phyloP scores from a whole-genome alignment of 2,329 filamentous ascomycete species.

The Colletotrichum musicola region DNA sequence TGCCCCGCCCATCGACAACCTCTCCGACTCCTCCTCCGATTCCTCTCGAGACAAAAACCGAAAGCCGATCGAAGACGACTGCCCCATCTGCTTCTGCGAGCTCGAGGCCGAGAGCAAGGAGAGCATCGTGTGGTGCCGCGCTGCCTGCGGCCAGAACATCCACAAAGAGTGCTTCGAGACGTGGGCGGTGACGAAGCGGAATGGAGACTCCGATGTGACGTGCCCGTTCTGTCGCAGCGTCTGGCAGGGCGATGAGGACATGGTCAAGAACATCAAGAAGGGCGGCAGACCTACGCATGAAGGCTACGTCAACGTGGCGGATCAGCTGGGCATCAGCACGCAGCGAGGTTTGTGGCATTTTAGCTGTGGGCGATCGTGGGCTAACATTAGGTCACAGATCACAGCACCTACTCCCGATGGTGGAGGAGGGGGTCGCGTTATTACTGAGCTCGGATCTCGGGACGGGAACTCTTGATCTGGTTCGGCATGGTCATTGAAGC shows the following conservation, averaged over 20 bases:
- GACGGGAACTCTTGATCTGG: too few relatives aligned
- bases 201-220: slow-evolving; percentile 56
- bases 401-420: slow-evolving; percentile 33
- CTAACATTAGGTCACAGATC: slow-evolving; percentile 4
- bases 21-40: slow-evolving; percentile 43
- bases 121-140: slow-evolving; percentile 63
- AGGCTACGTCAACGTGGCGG: slow-evolving; percentile 73
- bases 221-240: slow-evolving; percentile 72
- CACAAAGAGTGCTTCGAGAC: slow-evolving; percentile 66
- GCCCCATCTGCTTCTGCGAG: slow-evolving; percentile 68
- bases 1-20: slow-evolving; percentile 63
- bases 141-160: slow-evolving; percentile 67
- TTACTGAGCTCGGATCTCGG: neutral
- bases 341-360: slow-evolving; percentile 58
- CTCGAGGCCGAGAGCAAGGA: slow-evolving; percentile 53
- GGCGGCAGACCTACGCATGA: slow-evolving; percentile 57
- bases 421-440: neutral
- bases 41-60: slow-evolving; percentile 56
- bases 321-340: slow-evolving; percentile 68
- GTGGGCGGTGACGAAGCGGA: slow-evolving; percentile 64
- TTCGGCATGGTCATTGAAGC: too few relatives aligned
- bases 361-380: too few relatives aligned
- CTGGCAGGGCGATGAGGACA: slow-evolving; percentile 64
- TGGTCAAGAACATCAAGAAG: slow-evolving; percentile 59
- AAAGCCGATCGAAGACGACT: slow-evolving; percentile 65